Base-by-base conservation (phyloP, 2,329 filamentous ascomycete species). In the Purpureocillium takamizusanense region DNA sequence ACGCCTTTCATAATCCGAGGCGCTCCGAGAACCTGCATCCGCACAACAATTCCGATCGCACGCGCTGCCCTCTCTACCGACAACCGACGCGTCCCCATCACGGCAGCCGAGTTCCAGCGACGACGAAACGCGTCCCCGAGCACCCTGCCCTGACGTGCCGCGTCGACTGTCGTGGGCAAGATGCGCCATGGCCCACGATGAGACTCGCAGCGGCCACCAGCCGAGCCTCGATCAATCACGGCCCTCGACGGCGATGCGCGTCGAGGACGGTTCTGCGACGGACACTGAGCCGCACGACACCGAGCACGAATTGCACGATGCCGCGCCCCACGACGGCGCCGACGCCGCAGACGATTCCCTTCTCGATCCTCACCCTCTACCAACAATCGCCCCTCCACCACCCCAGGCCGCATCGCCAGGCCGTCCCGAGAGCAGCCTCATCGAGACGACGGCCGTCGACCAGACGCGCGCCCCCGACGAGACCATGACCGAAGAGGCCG, bases 401-500 rank as follows among this genome's bases (percentile, higher is more conserved):
- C n/a, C n/a, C n/a, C n/a, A n/a, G n/a, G n/a, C n/a, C n/a, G n/a
- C n/a, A n/a, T n/a, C n/a, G n/a, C n/a, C n/a, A n/a, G n/a, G n/a
- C n/a, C 11, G 31, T 13, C 29, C 33, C 30, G 65, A 69, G 25
- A 59, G 47, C 49, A 70, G 63, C 54, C 66, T 63, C 42, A 47
- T 69, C 31, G 67, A 70, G 32, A 56, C 59, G 21, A 55, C 56
- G 6, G 56, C 58, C 17, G 50, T 62, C 38, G 61, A 66, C 36
- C 46, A 55, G 16, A 61, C 54, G 21, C 45, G 46, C 12, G 47
- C 36, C 13, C 43, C 50, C 9, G 60, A 67, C 38, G 70, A 76
- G 39, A 72, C 71, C 4, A 53, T 74, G 31, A 69, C 68, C 32
- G 73, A 77, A 46, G 65, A 69, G 34, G 66, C 66, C 32, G 65